Evolutionary conservation across 2,329 filamentous ascomycete genomes (phyloP).

Genomic region (Ceratocystis huliohia): DNA sequence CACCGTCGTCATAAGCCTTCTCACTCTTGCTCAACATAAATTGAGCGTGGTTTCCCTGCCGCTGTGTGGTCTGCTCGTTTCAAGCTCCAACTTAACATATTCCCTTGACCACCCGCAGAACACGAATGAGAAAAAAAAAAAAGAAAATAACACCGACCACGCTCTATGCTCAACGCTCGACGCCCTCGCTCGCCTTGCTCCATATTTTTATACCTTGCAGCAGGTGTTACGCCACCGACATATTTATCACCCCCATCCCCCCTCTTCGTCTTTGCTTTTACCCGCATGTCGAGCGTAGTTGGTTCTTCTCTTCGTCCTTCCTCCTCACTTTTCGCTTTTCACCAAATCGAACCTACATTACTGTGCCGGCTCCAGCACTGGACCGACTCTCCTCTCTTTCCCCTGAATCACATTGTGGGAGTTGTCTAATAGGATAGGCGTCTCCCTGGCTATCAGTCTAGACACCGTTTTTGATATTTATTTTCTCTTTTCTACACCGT

Average conservation of each 20-base stretch:
- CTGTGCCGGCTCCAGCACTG: background rate
- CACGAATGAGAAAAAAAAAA: background rate
- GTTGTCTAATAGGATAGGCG: background rate
- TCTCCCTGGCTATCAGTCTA: background rate
- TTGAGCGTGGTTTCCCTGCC: background rate
- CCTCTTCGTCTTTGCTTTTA: background rate
- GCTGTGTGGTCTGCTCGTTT: background rate
- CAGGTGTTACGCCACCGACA: constrained; percentile 7
- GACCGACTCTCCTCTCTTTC: background rate
- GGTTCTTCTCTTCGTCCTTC: background rate
- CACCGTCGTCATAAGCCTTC: background rate
- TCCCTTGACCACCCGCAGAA: background rate
- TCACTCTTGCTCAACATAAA: background rate
- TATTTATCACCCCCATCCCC: constrained; percentile 3
- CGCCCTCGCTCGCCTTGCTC: background rate
- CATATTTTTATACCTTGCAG: constrained; percentile 7
- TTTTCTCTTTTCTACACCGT: background rate
- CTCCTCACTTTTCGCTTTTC: background rate
- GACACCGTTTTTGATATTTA: background rate
- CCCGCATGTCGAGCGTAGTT: background rate
- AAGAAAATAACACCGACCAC: too few species aligned
- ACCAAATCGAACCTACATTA: background rate
- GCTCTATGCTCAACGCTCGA: background rate
- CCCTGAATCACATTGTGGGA: background rate
- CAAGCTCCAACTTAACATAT: background rate